A percentile compares a stretch with the other conserved stretches of the same genome.
Conservation (phyloP, 2,329 filamentous ascomycete species). For the Neodidymelliopsis sp. region DNA sequence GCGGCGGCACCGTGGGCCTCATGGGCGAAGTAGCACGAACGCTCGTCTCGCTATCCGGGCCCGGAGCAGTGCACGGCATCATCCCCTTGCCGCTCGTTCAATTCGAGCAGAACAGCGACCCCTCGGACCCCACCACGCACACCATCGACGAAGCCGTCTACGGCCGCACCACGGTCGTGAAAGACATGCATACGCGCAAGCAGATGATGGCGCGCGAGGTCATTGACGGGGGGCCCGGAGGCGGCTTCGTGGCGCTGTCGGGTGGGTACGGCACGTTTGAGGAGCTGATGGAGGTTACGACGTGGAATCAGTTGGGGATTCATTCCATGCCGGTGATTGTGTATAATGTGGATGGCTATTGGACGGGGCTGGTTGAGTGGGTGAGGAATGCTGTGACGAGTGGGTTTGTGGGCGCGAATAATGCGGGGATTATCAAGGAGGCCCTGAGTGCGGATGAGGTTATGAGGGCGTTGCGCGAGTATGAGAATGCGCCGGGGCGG, state of each 20-base stretch:
- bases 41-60: conserved; percentile 82
- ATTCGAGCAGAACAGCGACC: conserved; percentile 72
- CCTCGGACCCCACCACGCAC: conserved; percentile 51
- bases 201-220: conserved; percentile 91
- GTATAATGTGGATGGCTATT: conserved; percentile 89
- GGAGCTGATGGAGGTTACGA: conserved; percentile 89
- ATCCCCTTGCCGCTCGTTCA: conserved; percentile 86
- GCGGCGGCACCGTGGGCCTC: conserved; percentile 89
- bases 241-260: conserved; percentile 85
- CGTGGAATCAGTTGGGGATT: conserved; percentile 97
- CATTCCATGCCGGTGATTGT: conserved; percentile 78
- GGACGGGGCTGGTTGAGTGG: conserved; percentile 86
- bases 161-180: conserved; percentile 85
- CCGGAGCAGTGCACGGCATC: conserved; percentile 85
- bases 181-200: conserved; percentile 97
- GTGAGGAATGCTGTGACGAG: conserved; percentile 75
- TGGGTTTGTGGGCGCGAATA: conserved; percentile 77
- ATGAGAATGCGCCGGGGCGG: conserved; percentile 76
- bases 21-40: conserved; percentile 95
- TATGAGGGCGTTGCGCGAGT: conserved; percentile 72
- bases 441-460: conserved; percentile 76
- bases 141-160: conserved; percentile 70
- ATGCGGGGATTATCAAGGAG: conserved; percentile 79
- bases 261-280: conserved; percentile 96
- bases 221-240: conserved; percentile 78